Percentiles rank a stretch among this genome's conserved stretches.
phyloP scores from a whole-genome alignment of 176 grass and related monocot species.

The Oryza australiensis region DNA sequence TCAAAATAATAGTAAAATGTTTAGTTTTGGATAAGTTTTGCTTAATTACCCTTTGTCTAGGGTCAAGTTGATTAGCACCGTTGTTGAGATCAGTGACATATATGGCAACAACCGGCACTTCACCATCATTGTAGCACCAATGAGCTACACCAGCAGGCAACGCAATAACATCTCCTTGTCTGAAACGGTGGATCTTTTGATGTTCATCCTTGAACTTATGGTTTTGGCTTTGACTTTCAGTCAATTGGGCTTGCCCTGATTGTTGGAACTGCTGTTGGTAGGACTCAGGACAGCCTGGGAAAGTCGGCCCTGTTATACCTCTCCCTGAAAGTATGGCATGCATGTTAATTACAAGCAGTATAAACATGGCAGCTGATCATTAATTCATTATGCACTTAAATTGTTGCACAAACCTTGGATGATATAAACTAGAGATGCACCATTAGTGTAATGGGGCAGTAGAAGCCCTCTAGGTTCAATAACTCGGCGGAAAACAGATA shows the following conservation, averaged over 20 bases:
- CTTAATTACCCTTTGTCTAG: constrained; percentile 29
- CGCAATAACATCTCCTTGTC: constrained; percentile 45
- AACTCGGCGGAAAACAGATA: background rate
- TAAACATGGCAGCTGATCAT: background rate
- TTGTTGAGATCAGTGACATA: constrained; percentile 41
- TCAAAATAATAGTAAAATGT: background rate
- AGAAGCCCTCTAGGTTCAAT: constrained; percentile 43
- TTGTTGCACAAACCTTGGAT: constrained; percentile 31
- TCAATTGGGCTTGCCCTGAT: background rate
- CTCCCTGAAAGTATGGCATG: constrained; percentile 27
- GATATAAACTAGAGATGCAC: constrained; percentile 23
- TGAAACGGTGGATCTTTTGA: constrained; percentile 45
- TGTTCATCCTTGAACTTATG: constrained; percentile 40
- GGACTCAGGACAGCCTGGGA: constrained; percentile 41
- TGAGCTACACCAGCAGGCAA: constrained; percentile 45
- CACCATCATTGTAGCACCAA: constrained; percentile 55
- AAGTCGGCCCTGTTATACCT: constrained; percentile 29
- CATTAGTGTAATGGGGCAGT: constrained; percentile 37
- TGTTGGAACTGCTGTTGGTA: constrained; percentile 44
- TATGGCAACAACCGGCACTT: constrained; percentile 41
- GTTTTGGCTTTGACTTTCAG: constrained; percentile 23
- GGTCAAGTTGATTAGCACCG: constrained; percentile 43
- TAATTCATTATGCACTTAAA: background rate
- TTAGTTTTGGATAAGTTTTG: background rate
- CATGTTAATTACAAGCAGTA: background rate